Conservation (phyloP, 2,329 filamentous ascomycete species). For the Pseudocercospora fuligena region DNA sequence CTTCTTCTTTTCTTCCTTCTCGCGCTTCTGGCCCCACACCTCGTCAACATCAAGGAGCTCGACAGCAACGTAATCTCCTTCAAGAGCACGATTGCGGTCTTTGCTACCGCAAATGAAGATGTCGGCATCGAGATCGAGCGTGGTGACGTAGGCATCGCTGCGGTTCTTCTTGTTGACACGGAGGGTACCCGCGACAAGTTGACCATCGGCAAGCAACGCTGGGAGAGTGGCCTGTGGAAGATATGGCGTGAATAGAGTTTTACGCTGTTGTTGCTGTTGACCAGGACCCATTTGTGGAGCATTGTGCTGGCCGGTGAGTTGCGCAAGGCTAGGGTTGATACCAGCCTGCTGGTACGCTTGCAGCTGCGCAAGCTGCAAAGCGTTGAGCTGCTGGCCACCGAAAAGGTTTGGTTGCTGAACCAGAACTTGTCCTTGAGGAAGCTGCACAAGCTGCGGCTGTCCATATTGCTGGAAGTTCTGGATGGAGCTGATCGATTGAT, state of each 20-base stretch:
- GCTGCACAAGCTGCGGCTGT: slow-evolving; percentile 85
- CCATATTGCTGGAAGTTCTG: slow-evolving; percentile 84
- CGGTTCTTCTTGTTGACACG: slow-evolving; percentile 99
- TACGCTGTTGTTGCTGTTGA: slow-evolving; percentile 82
- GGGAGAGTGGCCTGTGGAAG: slow-evolving; percentile 92
- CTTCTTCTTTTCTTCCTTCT: slow-evolving; percentile 99
- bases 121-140: slow-evolving; percentile 91
- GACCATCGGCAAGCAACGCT: slow-evolving; percentile 85
- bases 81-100: slow-evolving; percentile 93
- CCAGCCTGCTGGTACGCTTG: slow-evolving; percentile 91
- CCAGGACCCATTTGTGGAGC: slow-evolving; percentile 51
- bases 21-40: slow-evolving; percentile 97
- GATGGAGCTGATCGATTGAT: slow-evolving; percentile 77
- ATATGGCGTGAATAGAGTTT: slow-evolving; percentile 98
- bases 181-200: slow-evolving; percentile 93
- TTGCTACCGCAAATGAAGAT: slow-evolving; percentile 99
- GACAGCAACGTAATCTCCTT: slow-evolving; percentile 93
- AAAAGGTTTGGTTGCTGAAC: slow-evolving; percentile 82
- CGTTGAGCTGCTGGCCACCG: slow-evolving; percentile 81
- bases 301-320: slow-evolving; percentile 51
- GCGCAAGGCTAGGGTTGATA: slow-evolving; percentile 54
- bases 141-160: slow-evolving; percentile 96
- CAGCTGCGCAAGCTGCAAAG: slow-evolving; percentile 84
- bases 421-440: slow-evolving; percentile 80
- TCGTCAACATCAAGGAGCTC: slow-evolving; percentile 97